phyloP scores from a whole-genome alignment of 176 grass and related monocot species.

The Poa pratensis region DNA sequence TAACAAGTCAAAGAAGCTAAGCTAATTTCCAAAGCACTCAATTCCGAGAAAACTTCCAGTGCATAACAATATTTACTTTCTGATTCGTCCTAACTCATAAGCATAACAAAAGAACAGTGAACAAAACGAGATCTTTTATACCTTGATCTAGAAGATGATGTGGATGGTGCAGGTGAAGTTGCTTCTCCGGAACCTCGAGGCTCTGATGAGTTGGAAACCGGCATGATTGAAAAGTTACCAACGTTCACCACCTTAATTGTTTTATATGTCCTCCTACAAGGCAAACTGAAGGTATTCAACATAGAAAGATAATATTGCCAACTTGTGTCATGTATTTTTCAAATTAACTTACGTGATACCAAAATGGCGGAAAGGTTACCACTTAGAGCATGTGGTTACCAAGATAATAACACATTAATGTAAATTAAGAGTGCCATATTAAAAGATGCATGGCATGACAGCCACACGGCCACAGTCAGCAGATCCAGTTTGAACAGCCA shows the following conservation, averaged over 20 bases:
- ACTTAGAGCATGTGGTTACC: constrained; percentile 36
- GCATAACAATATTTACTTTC: constrained; percentile 1
- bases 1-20: constrained; percentile 29
- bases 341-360: constrained; percentile 11
- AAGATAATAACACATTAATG: constrained; percentile 25
- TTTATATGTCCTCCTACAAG: constrained; percentile 44
- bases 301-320: constrained; percentile 32
- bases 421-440: constrained; percentile 6
- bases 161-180: constrained; percentile 67
- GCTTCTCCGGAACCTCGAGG: constrained; percentile 40
- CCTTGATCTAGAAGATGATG: constrained; percentile 81
- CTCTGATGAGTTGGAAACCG: constrained; percentile 45
- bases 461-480: neutral
- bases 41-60: constrained; percentile 1
- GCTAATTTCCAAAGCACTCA: constrained; percentile 28
- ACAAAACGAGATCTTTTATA: constrained; percentile 42
- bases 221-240: constrained; percentile 57
- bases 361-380: neutral
- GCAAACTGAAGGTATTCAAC: constrained; percentile 28
- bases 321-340: constrained; percentile 18
- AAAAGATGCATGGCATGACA: constrained; percentile 28
- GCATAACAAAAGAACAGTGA: neutral
- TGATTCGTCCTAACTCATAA: constrained; percentile 3
- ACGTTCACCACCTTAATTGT: constrained; percentile 31
- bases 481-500: constrained; percentile 19